Conservation (phyloP, 495 filamentous ascomycete genomes). For the Penicillium canescens region DNA sequence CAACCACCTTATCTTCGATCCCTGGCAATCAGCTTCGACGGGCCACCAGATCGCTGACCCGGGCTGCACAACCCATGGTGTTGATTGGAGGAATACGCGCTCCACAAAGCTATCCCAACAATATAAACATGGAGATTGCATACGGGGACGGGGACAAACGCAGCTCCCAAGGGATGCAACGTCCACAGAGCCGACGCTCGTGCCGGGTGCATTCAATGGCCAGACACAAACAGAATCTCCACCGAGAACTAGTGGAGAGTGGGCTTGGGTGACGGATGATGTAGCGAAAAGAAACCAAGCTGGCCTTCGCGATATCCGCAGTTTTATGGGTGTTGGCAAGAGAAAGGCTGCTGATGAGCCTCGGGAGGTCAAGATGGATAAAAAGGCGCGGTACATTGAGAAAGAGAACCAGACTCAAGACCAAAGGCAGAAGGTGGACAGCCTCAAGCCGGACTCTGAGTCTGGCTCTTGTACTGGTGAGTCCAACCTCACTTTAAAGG, state of each 20-base stretch:
- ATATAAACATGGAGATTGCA: conserved; percentile 44
- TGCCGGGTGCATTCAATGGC: conserved; percentile 21
- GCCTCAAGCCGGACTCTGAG: background rate
- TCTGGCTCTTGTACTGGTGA: background rate
- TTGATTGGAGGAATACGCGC: conserved; percentile 67
- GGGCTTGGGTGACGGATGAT: conserved; percentile 16
- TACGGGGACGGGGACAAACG: background rate
- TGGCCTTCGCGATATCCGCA: conserved; percentile 40
- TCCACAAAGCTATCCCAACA: conserved; percentile 66
- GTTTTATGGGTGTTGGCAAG: conserved; percentile 35
- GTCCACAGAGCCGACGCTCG: background rate
- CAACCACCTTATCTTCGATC: conserved; percentile 63
- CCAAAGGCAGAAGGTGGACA: background rate
- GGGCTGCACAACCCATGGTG: conserved; percentile 34
- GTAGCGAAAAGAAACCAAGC: conserved; percentile 16
- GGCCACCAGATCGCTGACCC: conserved; percentile 76
- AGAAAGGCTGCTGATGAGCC: conserved; percentile 20
- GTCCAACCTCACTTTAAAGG: background rate
- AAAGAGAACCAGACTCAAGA: background rate
- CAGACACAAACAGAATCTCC: conserved; percentile 6
- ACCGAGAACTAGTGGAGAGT: conserved; percentile 8
- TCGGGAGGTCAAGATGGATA: conserved; percentile 11
- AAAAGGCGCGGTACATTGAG: background rate
- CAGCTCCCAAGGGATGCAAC: background rate
- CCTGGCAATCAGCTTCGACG: conserved; percentile 78